Percentiles rank a stretch among this genome's conserved stretches.
These are phyloP conservation scores for Lactuca saligna DNA, from an alignment of 129 eudicot species.

Conservation along the genomic window DNA sequence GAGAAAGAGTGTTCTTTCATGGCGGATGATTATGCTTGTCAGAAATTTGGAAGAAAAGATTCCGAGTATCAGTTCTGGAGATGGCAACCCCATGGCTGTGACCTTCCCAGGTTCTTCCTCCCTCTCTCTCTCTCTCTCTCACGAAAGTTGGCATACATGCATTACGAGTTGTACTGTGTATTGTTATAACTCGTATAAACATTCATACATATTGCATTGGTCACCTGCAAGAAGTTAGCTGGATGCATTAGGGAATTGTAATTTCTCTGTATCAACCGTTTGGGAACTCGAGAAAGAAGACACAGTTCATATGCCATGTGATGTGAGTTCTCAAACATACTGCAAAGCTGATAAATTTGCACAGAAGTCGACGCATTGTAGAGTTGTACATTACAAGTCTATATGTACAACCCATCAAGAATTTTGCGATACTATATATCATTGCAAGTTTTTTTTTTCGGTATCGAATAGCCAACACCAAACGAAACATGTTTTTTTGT, in stretches of 20 bases:
- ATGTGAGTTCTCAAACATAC: neutral
- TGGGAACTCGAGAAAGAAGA: conserved; percentile 4
- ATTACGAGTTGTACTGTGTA: conserved; percentile 6
- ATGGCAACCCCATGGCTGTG: conserved; percentile 72
- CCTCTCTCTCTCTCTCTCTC: conserved; percentile 9
- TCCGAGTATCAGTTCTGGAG: conserved; percentile 58
- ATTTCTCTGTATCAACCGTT: conserved; percentile 6
- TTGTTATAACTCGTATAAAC: neutral
- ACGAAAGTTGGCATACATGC: neutral
- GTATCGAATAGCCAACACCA: too few species aligned
- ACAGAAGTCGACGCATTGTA: neutral
- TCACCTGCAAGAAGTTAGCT: conserved; percentile 9
- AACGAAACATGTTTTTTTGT: too few species aligned
- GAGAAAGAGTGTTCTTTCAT: conserved; percentile 55
- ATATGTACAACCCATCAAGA: neutral
- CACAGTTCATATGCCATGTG: neutral
- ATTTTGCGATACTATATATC: neutral
- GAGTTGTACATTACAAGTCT: neutral
- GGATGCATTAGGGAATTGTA: conserved; percentile 8
- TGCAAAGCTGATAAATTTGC: neutral
- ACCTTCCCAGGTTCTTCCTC: conserved; percentile 57
- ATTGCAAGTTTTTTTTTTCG: too few species aligned
- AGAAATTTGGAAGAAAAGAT: conserved; percentile 63
- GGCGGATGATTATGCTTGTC: conserved; percentile 64
- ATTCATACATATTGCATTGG: conserved; percentile 1